Base-by-base conservation (phyloP, 257 asterid genomes). In the Nicotiana otophora region DNA sequence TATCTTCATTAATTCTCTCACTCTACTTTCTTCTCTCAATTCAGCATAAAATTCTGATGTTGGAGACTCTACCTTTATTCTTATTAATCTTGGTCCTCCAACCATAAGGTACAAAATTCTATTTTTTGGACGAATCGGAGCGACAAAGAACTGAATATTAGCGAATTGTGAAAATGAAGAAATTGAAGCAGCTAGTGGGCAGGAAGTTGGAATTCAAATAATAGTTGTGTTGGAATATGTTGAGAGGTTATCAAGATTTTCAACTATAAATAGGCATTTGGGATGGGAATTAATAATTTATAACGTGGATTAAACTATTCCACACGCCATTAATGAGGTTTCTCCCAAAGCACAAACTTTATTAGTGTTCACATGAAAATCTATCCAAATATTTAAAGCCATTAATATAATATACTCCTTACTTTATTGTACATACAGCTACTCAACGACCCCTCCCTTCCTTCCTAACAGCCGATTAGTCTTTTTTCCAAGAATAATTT, bases 31-130 rank as follows among this genome's bases (percentile, higher is more conserved):
- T 69, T 34, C 87, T 81, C 58, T 70, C 51, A 85, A 26, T 62
- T 78, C 83, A 16, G 70, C 36, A 42, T 82, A 28, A 5, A 87
- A 78, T 17, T 86, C 88, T 7, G 91, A 82, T 7, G 91, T 88
- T 34, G 66, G 31, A 7, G 90, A 85, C 78, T 85, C 86, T 10
- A 90, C 63, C 70, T 78, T 87, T 42, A 90, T 81, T 68, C 30
- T 88, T 1, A 88, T 89, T 28, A 28, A 28, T 11, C 58, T 84
- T 20, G 15, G 19, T 78, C 34, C 68, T 42, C 51, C 51, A 39
- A 10, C 10, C 48, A 39, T 39, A 39, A 39, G 48, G 48, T 39
- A 39, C 10, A 39, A 7, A 39, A 39, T 39, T 39, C 7, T 7
- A 30, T 30, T 30, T 31, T 7, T 36, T 1, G 2, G 46, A 39